Evolutionary conservation across 345 rosid species (phyloP).

Genomic region (Eucalyptus victrix): DNA sequence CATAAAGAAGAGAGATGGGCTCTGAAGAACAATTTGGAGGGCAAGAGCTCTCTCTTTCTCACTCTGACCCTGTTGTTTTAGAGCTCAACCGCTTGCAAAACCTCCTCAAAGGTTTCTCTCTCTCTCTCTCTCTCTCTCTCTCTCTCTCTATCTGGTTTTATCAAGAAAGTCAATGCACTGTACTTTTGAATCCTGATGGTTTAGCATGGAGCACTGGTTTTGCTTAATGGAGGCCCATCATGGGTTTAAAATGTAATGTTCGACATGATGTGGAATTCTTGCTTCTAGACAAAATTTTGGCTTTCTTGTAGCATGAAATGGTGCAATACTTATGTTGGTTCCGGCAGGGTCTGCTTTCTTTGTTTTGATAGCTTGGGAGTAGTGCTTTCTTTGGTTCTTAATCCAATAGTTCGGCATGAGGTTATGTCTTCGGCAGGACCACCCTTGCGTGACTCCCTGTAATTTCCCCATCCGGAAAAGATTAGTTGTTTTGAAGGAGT

Average conservation of each 20-base stretch:
- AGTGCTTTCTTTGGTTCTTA: background rate
- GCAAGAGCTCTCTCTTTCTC: conserved; percentile 18
- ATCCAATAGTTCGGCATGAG: background rate
- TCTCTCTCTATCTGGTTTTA: background rate
- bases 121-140: background rate
- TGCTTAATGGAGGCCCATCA: background rate
- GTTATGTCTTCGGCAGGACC: background rate
- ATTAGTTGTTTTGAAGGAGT: background rate
- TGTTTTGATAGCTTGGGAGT: background rate
- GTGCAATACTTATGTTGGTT: background rate
- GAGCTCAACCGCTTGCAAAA: conserved; percentile 60
- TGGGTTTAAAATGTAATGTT: background rate
- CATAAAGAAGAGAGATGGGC: conserved; percentile 16
- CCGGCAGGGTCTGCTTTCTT: background rate
- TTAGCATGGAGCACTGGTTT: background rate
- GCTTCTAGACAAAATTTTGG: background rate
- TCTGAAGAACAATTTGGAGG: conserved; percentile 17
- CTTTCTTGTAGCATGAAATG: background rate
- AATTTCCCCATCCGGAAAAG: background rate
- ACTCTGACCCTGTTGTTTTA: conserved; percentile 52
- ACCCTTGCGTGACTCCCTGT: background rate
- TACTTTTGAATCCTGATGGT: background rate
- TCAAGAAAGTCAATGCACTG: background rate
- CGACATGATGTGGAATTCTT: background rate
- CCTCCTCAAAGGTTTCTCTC: conserved; percentile 67